A percentile compares a stretch with the other conserved stretches of the same genome.
Conservation (phyloP, 2,329 filamentous ascomycete species). For the Endothia cerciana region DNA sequence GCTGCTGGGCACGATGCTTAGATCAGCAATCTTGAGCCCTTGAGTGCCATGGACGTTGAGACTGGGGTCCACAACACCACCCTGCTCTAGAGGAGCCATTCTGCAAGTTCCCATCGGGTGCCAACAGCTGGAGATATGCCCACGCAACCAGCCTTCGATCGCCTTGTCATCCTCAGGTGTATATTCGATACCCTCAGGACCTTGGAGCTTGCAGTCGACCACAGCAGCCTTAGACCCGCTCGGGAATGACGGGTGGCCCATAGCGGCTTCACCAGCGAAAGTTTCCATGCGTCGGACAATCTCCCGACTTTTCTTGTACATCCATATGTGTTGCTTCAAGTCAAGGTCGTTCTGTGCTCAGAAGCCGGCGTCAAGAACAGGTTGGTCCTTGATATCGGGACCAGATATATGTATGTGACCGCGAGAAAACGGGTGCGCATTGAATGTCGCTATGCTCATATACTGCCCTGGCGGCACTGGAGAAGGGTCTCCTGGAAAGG, state of each 20-base stretch:
- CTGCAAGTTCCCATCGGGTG: constrained; percentile 50
- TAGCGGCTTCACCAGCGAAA: constrained; percentile 38
- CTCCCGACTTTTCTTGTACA: constrained; percentile 54
- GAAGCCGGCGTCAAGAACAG: constrained; percentile 58
- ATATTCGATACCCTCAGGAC: constrained; percentile 48
- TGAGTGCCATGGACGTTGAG: constrained; percentile 48
- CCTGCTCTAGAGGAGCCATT: constrained; percentile 46
- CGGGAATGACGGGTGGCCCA: constrained; percentile 33
- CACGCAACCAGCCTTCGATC: constrained; percentile 47
- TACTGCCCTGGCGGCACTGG: constrained; percentile 50
- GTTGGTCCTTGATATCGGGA: constrained; percentile 39
- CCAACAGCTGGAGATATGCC: constrained; percentile 45
- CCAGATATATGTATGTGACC: constrained; percentile 50
- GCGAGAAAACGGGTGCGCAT: constrained; percentile 16
- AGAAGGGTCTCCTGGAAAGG: constrained; percentile 48
- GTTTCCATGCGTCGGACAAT: constrained; percentile 41
- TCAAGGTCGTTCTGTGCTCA: constrained; percentile 51
- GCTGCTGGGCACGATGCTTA: constrained; percentile 44
- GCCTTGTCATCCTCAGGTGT: constrained; percentile 51
- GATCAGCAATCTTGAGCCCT: constrained; percentile 45
- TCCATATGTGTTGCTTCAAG: constrained; percentile 55
- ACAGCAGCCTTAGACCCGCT: constrained; percentile 43
- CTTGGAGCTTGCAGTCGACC: constrained; percentile 34
- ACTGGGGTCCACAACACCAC: constrained; percentile 47
- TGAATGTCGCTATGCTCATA: constrained; percentile 48